Evolutionary conservation across 805 yeast genomes (phyloP).

Genomic region (Phaffomyces opuntiae): DNA sequence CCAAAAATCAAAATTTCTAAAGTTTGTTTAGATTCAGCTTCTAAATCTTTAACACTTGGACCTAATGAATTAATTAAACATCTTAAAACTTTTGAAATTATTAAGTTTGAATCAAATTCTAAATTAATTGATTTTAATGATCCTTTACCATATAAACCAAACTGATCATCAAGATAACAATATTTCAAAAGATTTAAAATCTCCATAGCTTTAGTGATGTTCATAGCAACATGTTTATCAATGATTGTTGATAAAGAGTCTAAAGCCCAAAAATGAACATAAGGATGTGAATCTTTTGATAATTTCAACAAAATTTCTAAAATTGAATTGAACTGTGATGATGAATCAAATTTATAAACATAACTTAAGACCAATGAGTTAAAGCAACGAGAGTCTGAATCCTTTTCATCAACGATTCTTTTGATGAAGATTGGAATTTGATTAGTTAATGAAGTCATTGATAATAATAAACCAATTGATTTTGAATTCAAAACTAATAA

Average conservation of each 20-base stretch:
- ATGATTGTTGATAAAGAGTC: conserved; percentile 50
- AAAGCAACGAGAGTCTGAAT: conserved; percentile 60
- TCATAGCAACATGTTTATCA: conserved; percentile 45
- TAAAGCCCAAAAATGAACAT: conserved; percentile 69
- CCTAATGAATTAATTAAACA: conserved; percentile 47
- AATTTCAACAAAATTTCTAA: conserved; percentile 54
- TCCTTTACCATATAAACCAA: conserved; percentile 36
- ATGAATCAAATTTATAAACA: conserved; percentile 35
- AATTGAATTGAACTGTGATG: conserved; percentile 35
- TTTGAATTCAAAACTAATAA: conserved; percentile 46
- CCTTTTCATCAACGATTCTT: conserved; percentile 54
- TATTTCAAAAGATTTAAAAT: conserved; percentile 34
- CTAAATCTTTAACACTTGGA: conserved; percentile 40
- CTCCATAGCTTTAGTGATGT: conserved; percentile 34
- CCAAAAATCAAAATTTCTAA: conserved; percentile 32
- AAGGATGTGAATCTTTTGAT: conserved; percentile 75
- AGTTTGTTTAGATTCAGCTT: conserved; percentile 21
- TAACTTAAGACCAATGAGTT: conserved; percentile 43
- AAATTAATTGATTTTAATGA: conserved; percentile 42
- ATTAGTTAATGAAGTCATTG: conserved; percentile 32
- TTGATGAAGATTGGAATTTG: conserved; percentile 52
- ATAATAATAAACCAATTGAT: conserved; percentile 46
- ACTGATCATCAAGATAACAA: conserved; percentile 40
- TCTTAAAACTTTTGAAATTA: conserved; percentile 37
- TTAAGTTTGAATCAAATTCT: conserved; percentile 34